These are phyloP conservation scores for Musa itinerans DNA, from an alignment of 176 grass and related monocot species.

Conservation along the genomic window DNA sequence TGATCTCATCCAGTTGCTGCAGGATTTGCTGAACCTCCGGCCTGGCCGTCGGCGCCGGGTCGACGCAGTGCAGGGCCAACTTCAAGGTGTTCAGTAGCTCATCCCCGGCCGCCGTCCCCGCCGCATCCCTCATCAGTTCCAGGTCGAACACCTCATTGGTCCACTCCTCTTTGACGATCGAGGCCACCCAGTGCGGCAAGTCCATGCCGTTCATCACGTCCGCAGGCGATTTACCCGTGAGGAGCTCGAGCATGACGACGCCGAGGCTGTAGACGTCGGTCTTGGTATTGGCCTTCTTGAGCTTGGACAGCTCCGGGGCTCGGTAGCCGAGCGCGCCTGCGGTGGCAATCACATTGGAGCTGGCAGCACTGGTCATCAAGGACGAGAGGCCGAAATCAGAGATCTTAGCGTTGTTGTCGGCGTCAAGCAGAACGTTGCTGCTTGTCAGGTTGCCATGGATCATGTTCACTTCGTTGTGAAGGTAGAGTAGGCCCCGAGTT, in stretches of 20 bases:
- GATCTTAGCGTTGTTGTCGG: background rate
- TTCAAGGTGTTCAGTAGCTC: conserved; percentile 80
- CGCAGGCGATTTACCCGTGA: conserved; percentile 65
- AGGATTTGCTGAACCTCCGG: conserved; percentile 60
- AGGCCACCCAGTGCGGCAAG: conserved; percentile 78
- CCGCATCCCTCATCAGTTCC: conserved; percentile 65
- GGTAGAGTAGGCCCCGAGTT: conserved; percentile 6
- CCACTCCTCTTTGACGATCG: conserved; percentile 83
- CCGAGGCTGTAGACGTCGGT: conserved; percentile 56
- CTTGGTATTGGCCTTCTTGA: background rate
- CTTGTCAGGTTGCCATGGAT: conserved; percentile 20
- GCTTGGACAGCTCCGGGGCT: background rate
- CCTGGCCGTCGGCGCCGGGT: conserved; percentile 33
- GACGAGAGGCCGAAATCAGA: conserved; percentile 52
- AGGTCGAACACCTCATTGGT: conserved; percentile 87
- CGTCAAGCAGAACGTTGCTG: conserved; percentile 11
- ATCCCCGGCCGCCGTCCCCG: conserved; percentile 21
- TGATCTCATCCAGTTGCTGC: conserved; percentile 68
- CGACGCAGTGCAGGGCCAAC: conserved; percentile 79
- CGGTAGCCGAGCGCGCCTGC: conserved; percentile 51
- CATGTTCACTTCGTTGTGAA: conserved; percentile 13
- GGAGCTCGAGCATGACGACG: conserved; percentile 72
- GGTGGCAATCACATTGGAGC: conserved; percentile 62
- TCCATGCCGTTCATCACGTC: conserved; percentile 65
- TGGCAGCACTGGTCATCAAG: conserved; percentile 60